Percentiles rank a stretch among this genome's conserved stretches.
These are phyloP conservation scores for Somion occarium DNA, from an alignment of 1,284 basidiomycete genomes.

Conservation along the genomic window DNA sequence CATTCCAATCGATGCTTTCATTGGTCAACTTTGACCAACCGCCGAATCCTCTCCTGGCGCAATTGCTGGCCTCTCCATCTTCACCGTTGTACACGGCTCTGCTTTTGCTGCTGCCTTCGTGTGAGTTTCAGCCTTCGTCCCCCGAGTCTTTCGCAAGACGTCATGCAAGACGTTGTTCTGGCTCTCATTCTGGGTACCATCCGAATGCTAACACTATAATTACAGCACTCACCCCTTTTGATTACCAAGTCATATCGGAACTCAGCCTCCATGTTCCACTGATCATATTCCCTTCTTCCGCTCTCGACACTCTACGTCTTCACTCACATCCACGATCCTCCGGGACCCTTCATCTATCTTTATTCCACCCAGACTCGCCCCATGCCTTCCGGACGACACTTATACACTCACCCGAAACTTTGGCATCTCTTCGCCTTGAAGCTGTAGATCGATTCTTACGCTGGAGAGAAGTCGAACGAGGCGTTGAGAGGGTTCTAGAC, in stretches of 20 bases:
- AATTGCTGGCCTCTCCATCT: slow-evolving; percentile 45
- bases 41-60: slow-evolving; percentile 45
- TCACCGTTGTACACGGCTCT: slow-evolving; percentile 47
- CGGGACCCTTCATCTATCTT: not conserved
- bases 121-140: not conserved
- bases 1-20: slow-evolving; percentile 47
- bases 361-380: slow-evolving; percentile 21
- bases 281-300: slow-evolving; percentile 40
- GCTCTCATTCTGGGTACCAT: too few relatives aligned
- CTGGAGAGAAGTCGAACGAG: slow-evolving; percentile 63
- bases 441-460: slow-evolving; percentile 64
- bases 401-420: slow-evolving; percentile 55
- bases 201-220: slow-evolving; percentile 1
- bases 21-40: slow-evolving; percentile 45
- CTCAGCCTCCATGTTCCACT: slow-evolving; percentile 55
- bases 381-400: slow-evolving; percentile 51
- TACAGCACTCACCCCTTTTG: slow-evolving; percentile 30
- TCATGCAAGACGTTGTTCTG: not conserved
- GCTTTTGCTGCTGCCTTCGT: slow-evolving; percentile 34
- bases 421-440: slow-evolving; percentile 52
- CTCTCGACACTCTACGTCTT: not conserved
- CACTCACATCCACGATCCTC: slow-evolving; percentile 20
- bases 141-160: not conserved
- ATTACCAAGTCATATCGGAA: slow-evolving; percentile 44
- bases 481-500: slow-evolving; percentile 27